Evolutionary conservation across 768 basidiomycete genomes (phyloP).

Genomic region (Naganishia vishniacii): DNA sequence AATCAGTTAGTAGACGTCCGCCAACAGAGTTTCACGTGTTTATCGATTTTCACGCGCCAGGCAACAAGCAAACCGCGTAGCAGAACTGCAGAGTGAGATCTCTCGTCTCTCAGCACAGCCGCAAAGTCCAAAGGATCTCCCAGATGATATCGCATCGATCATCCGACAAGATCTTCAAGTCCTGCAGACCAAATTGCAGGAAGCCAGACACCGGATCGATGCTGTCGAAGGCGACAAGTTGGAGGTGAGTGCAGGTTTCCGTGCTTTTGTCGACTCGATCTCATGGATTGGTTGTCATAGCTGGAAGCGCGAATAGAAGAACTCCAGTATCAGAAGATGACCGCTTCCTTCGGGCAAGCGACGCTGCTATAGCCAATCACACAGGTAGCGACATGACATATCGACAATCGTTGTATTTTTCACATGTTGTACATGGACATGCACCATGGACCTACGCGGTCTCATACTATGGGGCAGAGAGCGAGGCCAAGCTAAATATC

Average conservation of each 20-base stretch:
- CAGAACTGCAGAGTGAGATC: slow-evolving; percentile 5
- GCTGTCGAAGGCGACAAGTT: slow-evolving; percentile 12
- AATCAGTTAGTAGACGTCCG: slow-evolving; percentile 2
- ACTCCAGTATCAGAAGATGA: slow-evolving; percentile 2
- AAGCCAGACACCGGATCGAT: slow-evolving; percentile 5
- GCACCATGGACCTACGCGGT: not conserved
- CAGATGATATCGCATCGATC: slow-evolving; percentile 12
- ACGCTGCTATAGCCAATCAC: slow-evolving; percentile 2
- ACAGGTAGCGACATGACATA: not conserved
- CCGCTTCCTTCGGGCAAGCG: not conserved
- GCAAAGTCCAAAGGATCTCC: not conserved
- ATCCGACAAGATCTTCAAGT: slow-evolving; percentile 11
- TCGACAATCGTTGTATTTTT: slow-evolving; percentile 12
- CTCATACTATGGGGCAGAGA: too few species aligned
- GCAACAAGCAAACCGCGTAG: not conserved
- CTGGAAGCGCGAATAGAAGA: slow-evolving; percentile 14
- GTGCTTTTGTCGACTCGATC: not conserved
- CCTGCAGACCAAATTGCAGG: slow-evolving; percentile 3
- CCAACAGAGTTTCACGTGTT: not conserved
- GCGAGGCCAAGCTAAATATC: too few species aligned
- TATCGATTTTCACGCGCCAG: not conserved
- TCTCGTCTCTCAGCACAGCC: not conserved
- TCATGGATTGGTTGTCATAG: not conserved
- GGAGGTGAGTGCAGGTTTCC: not conserved
- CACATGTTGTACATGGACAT: slow-evolving; percentile 14